Evolutionary conservation across 805 yeast genomes (phyloP).

Genomic region (Nakazawaea siamensis): DNA sequence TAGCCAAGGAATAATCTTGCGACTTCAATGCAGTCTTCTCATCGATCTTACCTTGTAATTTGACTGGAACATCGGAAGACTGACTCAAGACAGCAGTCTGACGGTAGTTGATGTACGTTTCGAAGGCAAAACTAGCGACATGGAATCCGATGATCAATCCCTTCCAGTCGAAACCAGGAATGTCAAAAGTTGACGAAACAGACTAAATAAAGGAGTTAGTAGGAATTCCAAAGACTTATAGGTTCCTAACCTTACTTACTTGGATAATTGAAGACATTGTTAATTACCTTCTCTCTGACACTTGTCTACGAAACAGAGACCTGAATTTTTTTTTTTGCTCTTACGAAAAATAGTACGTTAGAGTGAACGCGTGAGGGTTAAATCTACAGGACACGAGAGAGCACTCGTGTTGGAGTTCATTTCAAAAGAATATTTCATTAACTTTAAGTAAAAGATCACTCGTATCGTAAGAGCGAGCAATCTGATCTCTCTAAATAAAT

Average conservation of each 20-base stretch:
- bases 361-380: too few relatives aligned
- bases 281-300: too few relatives aligned
- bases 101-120: conserved; percentile 63
- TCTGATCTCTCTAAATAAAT: too few relatives aligned
- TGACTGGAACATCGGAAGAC: conserved; percentile 46
- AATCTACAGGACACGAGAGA: too few relatives aligned
- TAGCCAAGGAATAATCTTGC: conserved; percentile 72
- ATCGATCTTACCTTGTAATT: conserved; percentile 61
- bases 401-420: too few relatives aligned
- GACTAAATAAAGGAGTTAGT: conserved; percentile 18
- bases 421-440: conserved; percentile 2
- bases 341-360: too few relatives aligned
- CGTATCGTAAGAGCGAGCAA: not conserved
- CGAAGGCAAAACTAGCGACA: conserved; percentile 67
- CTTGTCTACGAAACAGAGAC: too few relatives aligned
- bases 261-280: conserved; percentile 3
- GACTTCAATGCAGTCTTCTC: conserved; percentile 69
- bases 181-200: conserved; percentile 49
- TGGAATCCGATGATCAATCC: conserved; percentile 64
- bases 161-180: conserved; percentile 75
- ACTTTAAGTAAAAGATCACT: not conserved
- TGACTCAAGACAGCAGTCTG: conserved; percentile 62
- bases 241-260: conserved; percentile 3
- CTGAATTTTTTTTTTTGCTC: too few relatives aligned
- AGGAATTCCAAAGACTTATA: not conserved